Evolutionary conservation across 2,329 filamentous ascomycete genomes (phyloP), one percentile per base, ranked within the genome.

Genomic region (Diaporthe ilicicola): DNA sequence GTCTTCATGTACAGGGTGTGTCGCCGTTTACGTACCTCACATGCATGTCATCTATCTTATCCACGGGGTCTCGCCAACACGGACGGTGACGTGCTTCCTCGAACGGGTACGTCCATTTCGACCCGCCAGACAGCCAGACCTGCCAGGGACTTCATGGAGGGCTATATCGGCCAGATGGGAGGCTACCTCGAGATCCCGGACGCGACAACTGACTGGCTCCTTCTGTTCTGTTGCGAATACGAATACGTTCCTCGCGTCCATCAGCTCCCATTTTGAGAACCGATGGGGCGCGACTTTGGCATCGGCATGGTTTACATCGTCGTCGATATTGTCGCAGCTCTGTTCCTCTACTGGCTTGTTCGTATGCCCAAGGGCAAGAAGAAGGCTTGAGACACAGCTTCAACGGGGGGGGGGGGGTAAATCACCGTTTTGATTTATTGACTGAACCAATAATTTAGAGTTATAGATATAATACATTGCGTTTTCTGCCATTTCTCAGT

Each of bases 21-120:
- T 94, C 91, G 0, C 94, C 94, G 0, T 93, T 97, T 76, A 95
- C 92, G 0, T 97, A 97, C 79, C 83, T 96, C 19, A n/a, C n/a
- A n/a, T n/a, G n/a, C n/a, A 89, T 95, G 32, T 87, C 88, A 12
- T 93, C 91, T 27, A 90, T 97, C 83, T 80, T 95, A 0, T 87
- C 91, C 0, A 88, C 88, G 0, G 0, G 93, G 89, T 3, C 83
- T 97, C 6, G 92, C 92, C 50, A 91, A 92, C 76, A 89, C 89
- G 0, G 61, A 81, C 0, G 90, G 90, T 95, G 39, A 75, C 79
- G 0, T 97, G 94, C 79, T 89, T 89, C 92, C 0, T 74, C 79
- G 7, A 93, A 92, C 77, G 94, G 97, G 79, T 86, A 89, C 72
- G 84, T 93, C 27, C 78, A 82, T n/a, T 91, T 97, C 77, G 79